Evolutionary conservation across 2,329 filamentous ascomycete genomes (phyloP), one percentile per base, ranked within the genome.

Genomic region (Ramularia endophylla): DNA sequence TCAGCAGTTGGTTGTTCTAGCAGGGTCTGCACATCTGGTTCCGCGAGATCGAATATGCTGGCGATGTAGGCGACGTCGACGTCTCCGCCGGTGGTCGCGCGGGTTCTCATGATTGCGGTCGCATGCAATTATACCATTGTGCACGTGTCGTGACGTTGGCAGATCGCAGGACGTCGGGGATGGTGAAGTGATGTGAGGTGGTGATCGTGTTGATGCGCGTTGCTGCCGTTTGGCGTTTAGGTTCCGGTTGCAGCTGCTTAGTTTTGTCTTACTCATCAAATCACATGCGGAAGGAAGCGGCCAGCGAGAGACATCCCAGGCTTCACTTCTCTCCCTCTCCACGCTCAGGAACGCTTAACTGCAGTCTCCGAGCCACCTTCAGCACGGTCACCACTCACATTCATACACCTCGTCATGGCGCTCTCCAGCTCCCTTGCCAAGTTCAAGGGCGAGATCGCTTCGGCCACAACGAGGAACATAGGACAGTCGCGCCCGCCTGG

Each of bases 51-150:
- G 57, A 85, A 77, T 59, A 86, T 82, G 62, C 78, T 74, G 62
- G 84, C 80, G 56, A 90, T 69, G 67, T 85, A 87, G 65, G 75
- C 77, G 53, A 82, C 70, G 68, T 90, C 85, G 58, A 88, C 67
- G 52, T 65, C 70, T 49, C 71, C 71, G 27, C 49, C 57, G 70
- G 71, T 65, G 74, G 78, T 54, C 27, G 56, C 56, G 44, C 61
- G 56, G 25, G 60, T 64, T 46, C 61, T 55, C 80, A 83, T 83
- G 52, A 44, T 67, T 50, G 18, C 35, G 16, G 15, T 35, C 11
- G 22, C 13, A 27, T 16, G 18, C 31, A 20, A 20, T 46, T 35
- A 52, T 20, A 48, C 38, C 50, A 52, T 52, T 31, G 32, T 44
- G 22, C 25, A 27, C 8, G 6, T 28, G n/a, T 39, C 3, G 25